Evolutionary conservation across 306 rosid genomes (phyloP), one percentile per base, ranked within the genome.

Genomic region (Dryas octopetala): DNA sequence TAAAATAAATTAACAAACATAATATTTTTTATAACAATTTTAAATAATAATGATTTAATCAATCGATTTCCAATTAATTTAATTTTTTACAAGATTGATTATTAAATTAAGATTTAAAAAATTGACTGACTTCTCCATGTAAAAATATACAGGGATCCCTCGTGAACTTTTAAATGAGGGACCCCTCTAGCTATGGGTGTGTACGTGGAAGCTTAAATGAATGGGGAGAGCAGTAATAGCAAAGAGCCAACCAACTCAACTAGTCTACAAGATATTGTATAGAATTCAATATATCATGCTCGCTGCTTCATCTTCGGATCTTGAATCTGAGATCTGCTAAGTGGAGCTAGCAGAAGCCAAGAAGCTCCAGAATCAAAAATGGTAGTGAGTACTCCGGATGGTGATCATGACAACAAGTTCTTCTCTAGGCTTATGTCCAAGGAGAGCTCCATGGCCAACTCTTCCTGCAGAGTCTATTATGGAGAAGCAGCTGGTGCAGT

Each of bases 391-490:
- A 32, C 38, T 32, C 38, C 38, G 2, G 38, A 32, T 32, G 38
- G 38, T 32, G 2, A 32, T 32, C 38, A 32, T 11, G 48, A 76
- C 9, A 73, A 57, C 71, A 59, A 23, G 77, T 52, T 65, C 68
- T 70, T 76, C 81, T n/a, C 83, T 0, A 79, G 76, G 64, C 70
- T 69, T 23, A 7, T 82, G 19, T 76, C 89, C 57, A 84, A 83
- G 60, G 89, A 87, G 14, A 73, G 76, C 1, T 82, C 91, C 57
- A 32, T 3, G 74, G 70, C 73, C 3, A 88, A 81, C 78, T 68
- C 88, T 9, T 85, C 91, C 70, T 76, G 71, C 76, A 47, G 88
- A 57, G 86, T 88, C 46, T 88, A 88, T 84, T 85, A 88, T 54
- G 91, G 91, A 10, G 85, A 83, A 49, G 80, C 86, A 3, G 59